These are phyloP conservation scores for Chaetomium fimeti DNA, from an alignment of 495 filamentous ascomycete species.

Conservation along the genomic window DNA sequence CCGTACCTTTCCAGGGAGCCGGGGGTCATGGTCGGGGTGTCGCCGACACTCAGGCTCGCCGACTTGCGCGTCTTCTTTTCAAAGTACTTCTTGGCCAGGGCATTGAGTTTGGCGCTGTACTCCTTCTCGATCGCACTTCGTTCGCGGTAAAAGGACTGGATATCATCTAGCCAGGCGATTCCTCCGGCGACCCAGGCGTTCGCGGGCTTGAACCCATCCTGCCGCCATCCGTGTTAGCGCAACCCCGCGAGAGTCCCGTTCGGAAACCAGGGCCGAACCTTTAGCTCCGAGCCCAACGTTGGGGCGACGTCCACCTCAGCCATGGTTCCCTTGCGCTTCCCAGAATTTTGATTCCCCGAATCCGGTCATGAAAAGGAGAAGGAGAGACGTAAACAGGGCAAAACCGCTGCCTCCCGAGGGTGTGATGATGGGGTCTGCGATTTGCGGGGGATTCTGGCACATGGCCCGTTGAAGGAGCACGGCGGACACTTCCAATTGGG, in stretches of 20 bases:
- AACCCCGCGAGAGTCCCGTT: not conserved
- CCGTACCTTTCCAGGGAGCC: slow-evolving; percentile 84
- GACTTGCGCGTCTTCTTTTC: slow-evolving; percentile 94
- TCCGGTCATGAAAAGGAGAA: slow-evolving; percentile 31
- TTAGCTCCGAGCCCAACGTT: slow-evolving; percentile 85
- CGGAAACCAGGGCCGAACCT: slow-evolving; percentile 55
- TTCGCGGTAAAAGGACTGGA: slow-evolving; percentile 96
- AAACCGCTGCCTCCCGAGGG: slow-evolving; percentile 1
- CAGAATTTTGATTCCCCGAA: slow-evolving; percentile 3
- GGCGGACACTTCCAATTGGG: slow-evolving; percentile 18
- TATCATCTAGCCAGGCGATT: slow-evolving; percentile 92
- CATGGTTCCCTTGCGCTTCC: slow-evolving; percentile 50
- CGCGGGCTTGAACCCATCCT: slow-evolving; percentile 94
- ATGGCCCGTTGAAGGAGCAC: slow-evolving; percentile 9
- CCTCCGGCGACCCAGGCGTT: slow-evolving; percentile 88
- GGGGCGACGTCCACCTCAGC: slow-evolving; percentile 71
- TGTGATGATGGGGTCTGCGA: not conserved
- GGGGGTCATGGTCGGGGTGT: slow-evolving; percentile 88
- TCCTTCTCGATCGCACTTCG: slow-evolving; percentile 93
- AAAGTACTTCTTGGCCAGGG: slow-evolving; percentile 88
- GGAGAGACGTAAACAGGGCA: slow-evolving; percentile 17
- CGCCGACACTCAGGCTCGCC: slow-evolving; percentile 85
- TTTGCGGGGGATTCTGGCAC: slow-evolving; percentile 10
- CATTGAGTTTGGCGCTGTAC: slow-evolving; percentile 82
- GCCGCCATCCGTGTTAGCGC: slow-evolving; percentile 19